Percentiles rank a stretch among this genome's conserved stretches.
These are phyloP conservation scores for Cladosporium colombiae DNA, from an alignment of 2,329 filamentous ascomycete genomes.

Conservation along the genomic window DNA sequence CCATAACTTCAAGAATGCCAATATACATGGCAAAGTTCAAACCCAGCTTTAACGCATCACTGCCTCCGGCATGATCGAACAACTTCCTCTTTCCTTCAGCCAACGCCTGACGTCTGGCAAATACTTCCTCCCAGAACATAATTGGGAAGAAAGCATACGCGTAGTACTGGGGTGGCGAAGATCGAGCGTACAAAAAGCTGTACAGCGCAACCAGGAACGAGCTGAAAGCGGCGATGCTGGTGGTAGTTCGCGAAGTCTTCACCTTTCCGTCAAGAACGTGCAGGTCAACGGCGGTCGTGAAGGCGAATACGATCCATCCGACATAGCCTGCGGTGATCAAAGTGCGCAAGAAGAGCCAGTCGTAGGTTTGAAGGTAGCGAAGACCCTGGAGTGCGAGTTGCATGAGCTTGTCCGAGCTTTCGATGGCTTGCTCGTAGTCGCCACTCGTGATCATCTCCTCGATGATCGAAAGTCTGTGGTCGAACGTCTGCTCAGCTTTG, in stretches of 20 bases:
- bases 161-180: conserved; percentile 83
- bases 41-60: conserved; percentile 59
- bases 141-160: conserved; percentile 89
- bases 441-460: conserved; percentile 65
- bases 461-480: conserved; percentile 69
- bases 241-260: conserved; percentile 62
- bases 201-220: conserved; percentile 75
- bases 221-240: conserved; percentile 67
- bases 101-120: conserved; percentile 71
- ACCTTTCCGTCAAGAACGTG: conserved; percentile 77
- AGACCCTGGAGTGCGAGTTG: conserved; percentile 76
- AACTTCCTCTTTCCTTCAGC: conserved; percentile 66
- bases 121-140: conserved; percentile 95
- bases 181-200: conserved; percentile 75
- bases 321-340: conserved; percentile 88
- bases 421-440: conserved; percentile 74
- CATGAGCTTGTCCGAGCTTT: conserved; percentile 74
- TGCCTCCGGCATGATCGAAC: conserved; percentile 65
- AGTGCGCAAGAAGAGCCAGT: conserved; percentile 92
- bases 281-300: conserved; percentile 83
- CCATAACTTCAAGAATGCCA: conserved; percentile 73
- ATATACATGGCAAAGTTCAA: conserved; percentile 69
- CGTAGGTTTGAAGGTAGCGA: conserved; percentile 94
- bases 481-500: conserved; percentile 61
- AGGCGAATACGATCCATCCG: conserved; percentile 91